Percentiles rank a stretch among this genome's conserved stretches.
Conservation (phyloP, 176 grass and related monocot genomes). For the Pontederia paniculata region DNA sequence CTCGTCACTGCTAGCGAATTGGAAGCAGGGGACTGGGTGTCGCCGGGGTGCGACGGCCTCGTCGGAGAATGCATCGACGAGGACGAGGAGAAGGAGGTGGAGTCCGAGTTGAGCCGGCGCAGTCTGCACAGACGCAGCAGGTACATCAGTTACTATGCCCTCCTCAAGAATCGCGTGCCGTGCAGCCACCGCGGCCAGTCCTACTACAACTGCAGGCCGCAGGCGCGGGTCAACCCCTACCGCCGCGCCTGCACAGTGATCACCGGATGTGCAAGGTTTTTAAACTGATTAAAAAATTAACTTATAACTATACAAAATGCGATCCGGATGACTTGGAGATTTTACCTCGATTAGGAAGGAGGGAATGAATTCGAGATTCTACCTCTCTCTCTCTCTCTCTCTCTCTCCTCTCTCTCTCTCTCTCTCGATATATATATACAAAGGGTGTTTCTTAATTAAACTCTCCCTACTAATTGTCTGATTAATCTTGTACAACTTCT, state of each 20-base stretch:
- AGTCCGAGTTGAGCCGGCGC: slow-evolving; percentile 12
- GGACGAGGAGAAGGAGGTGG: background rate
- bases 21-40: background rate
- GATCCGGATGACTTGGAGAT: too few species aligned
- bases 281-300: too few species aligned
- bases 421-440: too few species aligned
- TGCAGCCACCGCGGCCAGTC: slow-evolving; percentile 30
- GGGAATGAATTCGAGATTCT: too few species aligned
- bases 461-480: too few species aligned
- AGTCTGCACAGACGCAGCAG: slow-evolving; percentile 7
- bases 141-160: slow-evolving; percentile 26
- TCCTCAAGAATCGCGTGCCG: slow-evolving; percentile 26
- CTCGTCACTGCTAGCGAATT: too few species aligned
- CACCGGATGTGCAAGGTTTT: slow-evolving; percentile 21
- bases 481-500: too few species aligned
- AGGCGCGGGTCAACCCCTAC: slow-evolving; percentile 26
- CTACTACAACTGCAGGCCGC: slow-evolving; percentile 30
- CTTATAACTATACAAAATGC: too few species aligned
- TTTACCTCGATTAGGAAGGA: too few species aligned
- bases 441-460: too few species aligned
- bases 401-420: too few species aligned
- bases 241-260: slow-evolving; percentile 29
- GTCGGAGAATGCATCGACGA: background rate
- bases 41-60: background rate
- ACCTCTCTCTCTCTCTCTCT: too few species aligned